These are phyloP conservation scores for Periconia sp. DNA, from an alignment of 2,329 filamentous ascomycete genomes.

Conservation along the genomic window DNA sequence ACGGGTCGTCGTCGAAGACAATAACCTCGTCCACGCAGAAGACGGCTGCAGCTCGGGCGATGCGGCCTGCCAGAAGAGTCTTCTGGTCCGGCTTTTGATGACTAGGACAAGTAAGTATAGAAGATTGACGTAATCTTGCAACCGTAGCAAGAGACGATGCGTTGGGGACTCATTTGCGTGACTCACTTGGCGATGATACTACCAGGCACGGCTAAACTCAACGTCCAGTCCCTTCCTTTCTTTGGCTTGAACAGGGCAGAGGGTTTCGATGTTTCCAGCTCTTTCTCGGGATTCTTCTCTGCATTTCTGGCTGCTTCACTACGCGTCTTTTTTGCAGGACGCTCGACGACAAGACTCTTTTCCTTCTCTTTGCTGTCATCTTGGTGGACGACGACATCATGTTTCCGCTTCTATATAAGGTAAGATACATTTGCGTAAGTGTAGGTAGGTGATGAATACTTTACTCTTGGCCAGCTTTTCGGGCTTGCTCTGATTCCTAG, in stretches of 20 bases:
- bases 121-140: neutral
- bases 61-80: constrained; percentile 73
- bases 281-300: constrained; percentile 13
- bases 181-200: constrained; percentile 77
- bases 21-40: constrained; percentile 87
- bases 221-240: constrained; percentile 71
- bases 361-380: constrained; percentile 4
- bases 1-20: constrained; percentile 75
- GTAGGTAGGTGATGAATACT: constrained; percentile 3
- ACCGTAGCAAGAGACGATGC: neutral
- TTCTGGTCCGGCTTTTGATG: constrained; percentile 71
- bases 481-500: neutral
- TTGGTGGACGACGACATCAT: constrained; percentile 24
- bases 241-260: constrained; percentile 71
- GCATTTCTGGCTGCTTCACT: neutral
- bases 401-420: constrained; percentile 29
- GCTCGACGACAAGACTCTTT: neutral
- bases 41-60: constrained; percentile 81
- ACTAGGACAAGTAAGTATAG: neutral
- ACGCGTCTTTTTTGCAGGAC: neutral
- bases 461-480: constrained; percentile 12
- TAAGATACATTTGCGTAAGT: neutral
- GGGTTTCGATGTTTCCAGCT: constrained; percentile 67
- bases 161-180: neutral
- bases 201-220: constrained; percentile 79